Evolutionary conservation across 257 asterid genomes (phyloP).

Genomic region (Penstemon barbatus): DNA sequence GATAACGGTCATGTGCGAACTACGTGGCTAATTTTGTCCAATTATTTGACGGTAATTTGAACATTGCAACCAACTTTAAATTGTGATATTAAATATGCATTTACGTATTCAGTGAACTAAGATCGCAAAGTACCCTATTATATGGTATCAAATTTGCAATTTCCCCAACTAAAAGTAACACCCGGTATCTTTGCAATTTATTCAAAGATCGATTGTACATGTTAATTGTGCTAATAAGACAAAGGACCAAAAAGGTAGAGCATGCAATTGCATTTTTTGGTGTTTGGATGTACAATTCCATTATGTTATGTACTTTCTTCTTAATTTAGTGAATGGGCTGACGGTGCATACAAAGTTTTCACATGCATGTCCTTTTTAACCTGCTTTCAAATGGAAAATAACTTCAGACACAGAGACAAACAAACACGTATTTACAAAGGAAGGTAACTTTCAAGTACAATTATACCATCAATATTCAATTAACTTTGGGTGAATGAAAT

Average conservation of each 20-base stretch:
- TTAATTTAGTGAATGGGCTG: constrained; percentile 27
- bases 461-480: constrained; percentile 5
- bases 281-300: constrained; percentile 25
- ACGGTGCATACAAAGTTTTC: constrained; percentile 9
- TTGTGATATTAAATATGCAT: too few relatives aligned
- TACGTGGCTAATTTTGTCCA: too few relatives aligned
- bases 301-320: constrained; percentile 31
- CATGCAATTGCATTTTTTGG: constrained; percentile 17
- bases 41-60: too few relatives aligned
- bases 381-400: constrained; percentile 8
- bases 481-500: constrained; percentile 15
- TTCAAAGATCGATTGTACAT: too few relatives aligned
- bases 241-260: constrained; percentile 21
- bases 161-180: too few relatives aligned
- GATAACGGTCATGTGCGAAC: too few relatives aligned
- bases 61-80: too few relatives aligned
- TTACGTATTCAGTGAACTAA: too few relatives aligned
- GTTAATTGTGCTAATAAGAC: not conserved
- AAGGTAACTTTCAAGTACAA: not conserved
- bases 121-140: too few relatives aligned
- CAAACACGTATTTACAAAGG: not conserved
- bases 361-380: not conserved
- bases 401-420: not conserved
- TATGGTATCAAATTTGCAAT: too few relatives aligned
- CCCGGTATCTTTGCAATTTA: too few relatives aligned